Base-by-base conservation (phyloP, 257 asterid genomes). In the Linderniella brevidens region DNA sequence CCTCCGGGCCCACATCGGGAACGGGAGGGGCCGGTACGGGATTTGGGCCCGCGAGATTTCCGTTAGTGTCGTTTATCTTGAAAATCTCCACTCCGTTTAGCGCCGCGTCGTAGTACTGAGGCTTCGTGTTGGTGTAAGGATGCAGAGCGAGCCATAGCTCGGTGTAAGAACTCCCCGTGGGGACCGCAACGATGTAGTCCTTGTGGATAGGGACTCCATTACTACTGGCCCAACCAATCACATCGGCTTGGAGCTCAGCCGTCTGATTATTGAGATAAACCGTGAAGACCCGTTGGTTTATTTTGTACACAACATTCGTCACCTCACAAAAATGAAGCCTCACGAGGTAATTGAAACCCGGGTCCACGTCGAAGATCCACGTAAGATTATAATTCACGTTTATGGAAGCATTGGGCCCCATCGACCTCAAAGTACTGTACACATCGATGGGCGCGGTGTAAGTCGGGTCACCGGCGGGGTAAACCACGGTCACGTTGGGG, bases 271-370 rank as follows among this genome's bases (percentile, higher is more conserved):
- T 68, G 46, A 71, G 32, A 59, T 56, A 71, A 48, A 75, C 63
- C 6, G 37, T 35, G 29, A 75, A 75, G 54, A 71, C 79, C 40
- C 83, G 68, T 49, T 75, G 74, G 57, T 68, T 58, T 11, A 52
- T 15, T 61, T 65, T 63, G 42, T 3, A 16, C 39, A 75, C 69
- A 14, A 52, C n/a, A 40, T 57, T 60, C 0, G 72, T 63, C n/a
- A 75, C 49, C 64, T 75, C 83, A 13, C 83, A 75, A 55, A 75
- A 75, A 47, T 75, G 83, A 48, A 75, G 83, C 71, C 79, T 60
- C 45, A 75, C 74, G 4, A 75, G 68, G 56, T 75, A 75, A 13
- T 72, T 54, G 65, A 71, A 75, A 36, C 77, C 83, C 1, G 79
- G 55, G 36, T 75, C 79, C 3, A 75, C 46, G 15, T 48, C n/a